Evolutionary conservation across 208 protist genomes (phyloP), one percentile per base, ranked within the genome.

Genomic region (Leishmania aethiopica): DNA sequence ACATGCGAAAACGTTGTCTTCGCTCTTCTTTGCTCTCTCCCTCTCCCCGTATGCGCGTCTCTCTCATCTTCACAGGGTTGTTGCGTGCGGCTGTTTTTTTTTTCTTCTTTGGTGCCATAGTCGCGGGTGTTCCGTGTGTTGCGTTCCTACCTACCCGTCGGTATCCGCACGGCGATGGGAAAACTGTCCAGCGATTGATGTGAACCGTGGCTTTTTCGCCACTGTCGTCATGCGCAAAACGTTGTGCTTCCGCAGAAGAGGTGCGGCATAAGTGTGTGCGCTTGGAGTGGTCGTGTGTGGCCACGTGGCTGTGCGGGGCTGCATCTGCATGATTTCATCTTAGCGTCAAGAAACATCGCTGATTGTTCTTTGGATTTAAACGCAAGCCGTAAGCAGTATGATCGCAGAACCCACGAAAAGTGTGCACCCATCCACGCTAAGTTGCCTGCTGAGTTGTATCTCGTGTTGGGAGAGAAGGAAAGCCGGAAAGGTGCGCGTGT

Each of bases 341-440:
- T 76, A 75, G 17, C 49, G 35, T 81, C 49, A 76, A 76, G 64
- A 73, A 84, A 75, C 28, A 80, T 57, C 32, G 74, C 51, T 78
- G 75, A 75, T 75, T 75, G 71, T 59, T 47, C 37, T 42, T 78
- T 79, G 42, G 53, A 11, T 11, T 51, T 47, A 45, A 45, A 79
- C 76, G 76, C 75, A 78, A 78, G 75, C 75, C 75, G 75, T 78
- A 78, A 78, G 75, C 75, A 78, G 75, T 67, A 78, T 78, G 75
- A 73, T 49, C 40, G 40, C 40, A 42, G 40, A 69, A 13, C 62
- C 5, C 62, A 42, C 13, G 4, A 22, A 25, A 69, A 2, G 62
- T 19, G 32, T 69, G 62, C 62, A 40, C 10, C 32, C 62, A 17
- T 69, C 32, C 15, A 35, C 2, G 32, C n/a, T 11, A 25, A 69